Conservation (phyloP, 2,329 filamentous ascomycete genomes). For the Aspergillus versicolor region DNA sequence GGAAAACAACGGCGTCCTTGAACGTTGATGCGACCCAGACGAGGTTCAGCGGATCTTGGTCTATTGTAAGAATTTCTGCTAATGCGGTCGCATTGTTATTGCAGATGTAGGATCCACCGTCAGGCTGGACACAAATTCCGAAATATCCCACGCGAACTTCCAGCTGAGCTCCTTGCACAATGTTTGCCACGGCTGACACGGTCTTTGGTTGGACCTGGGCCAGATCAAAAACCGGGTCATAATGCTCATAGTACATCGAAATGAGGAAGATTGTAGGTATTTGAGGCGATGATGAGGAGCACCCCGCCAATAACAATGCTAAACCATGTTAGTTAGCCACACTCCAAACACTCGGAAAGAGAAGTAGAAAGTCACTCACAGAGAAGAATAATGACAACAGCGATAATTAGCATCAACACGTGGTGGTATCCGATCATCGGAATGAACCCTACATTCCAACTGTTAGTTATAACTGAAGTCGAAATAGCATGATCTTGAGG, state of each 20-base stretch:
- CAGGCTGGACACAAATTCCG: conserved; percentile 91
- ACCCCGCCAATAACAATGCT: conserved; percentile 92
- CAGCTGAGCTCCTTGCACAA: conserved; percentile 78
- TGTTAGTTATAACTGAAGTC: conserved; percentile 7
- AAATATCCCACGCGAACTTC: conserved; percentile 97
- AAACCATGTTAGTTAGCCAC: conserved; percentile 23
- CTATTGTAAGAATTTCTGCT: conserved; percentile 81
- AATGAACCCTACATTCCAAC: conserved; percentile 50
- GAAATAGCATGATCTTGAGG: not conserved
- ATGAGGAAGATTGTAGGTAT: conserved; percentile 97
- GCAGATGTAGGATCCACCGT: conserved; percentile 89
- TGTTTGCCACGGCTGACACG: conserved; percentile 80
- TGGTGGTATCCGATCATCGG: conserved; percentile 70
- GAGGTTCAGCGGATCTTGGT: conserved; percentile 93
- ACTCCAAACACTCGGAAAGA: conserved; percentile 11
- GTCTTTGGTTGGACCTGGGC: conserved; percentile 90
- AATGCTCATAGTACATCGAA: conserved; percentile 92
- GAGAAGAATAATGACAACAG: conserved; percentile 86
- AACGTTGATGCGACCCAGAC: conserved; percentile 97
- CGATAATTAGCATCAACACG: conserved; percentile 97
- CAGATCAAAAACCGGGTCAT: conserved; percentile 77
- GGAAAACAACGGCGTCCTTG: conserved; percentile 98
- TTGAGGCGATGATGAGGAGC: conserved; percentile 90
- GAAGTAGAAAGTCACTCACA: conserved; percentile 61
- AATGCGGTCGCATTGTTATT: conserved; percentile 95